Percentiles rank a stretch among this genome's conserved stretches.
phyloP scores from a whole-genome alignment of 371 early-diverging fungal genomes.

The Mucor velutinosus region DNA sequence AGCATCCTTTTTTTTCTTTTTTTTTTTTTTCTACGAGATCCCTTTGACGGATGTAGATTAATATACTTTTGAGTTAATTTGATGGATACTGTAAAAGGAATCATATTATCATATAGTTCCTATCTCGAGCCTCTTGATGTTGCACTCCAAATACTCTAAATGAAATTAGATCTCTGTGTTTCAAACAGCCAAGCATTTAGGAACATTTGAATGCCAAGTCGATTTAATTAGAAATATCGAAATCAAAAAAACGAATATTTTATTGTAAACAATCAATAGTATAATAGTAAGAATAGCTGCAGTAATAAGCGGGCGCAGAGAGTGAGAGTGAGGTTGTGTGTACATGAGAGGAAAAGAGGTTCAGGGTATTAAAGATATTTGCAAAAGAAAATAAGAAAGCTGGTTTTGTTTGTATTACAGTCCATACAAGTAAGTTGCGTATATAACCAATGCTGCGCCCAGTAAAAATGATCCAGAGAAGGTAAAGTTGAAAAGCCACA shows the following conservation, averaged over 20 bases:
- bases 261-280: background rate
- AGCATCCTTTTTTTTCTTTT: too few species aligned
- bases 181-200: too few species aligned
- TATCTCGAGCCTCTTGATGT: too few species aligned
- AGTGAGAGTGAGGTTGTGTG: background rate
- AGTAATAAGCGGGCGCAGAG: background rate
- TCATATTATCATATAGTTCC: too few species aligned
- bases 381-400: background rate
- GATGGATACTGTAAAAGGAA: too few species aligned
- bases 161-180: too few species aligned
- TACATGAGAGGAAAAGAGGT: background rate
- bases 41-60: too few species aligned
- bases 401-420: slow-evolving; percentile 26
- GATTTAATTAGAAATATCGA: background rate
- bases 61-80: too few species aligned
- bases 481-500: slow-evolving; percentile 76
- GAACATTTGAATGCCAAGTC: background rate
- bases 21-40: too few species aligned
- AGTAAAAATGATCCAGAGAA: slow-evolving; percentile 73
- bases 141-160: too few species aligned
- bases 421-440: slow-evolving; percentile 81
- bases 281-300: background rate
- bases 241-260: background rate
- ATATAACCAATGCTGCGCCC: slow-evolving; percentile 78
- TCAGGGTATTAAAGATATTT: background rate